phyloP scores from a whole-genome alignment of 164 flowering plant species.

The Tinospora cordifolia region DNA sequence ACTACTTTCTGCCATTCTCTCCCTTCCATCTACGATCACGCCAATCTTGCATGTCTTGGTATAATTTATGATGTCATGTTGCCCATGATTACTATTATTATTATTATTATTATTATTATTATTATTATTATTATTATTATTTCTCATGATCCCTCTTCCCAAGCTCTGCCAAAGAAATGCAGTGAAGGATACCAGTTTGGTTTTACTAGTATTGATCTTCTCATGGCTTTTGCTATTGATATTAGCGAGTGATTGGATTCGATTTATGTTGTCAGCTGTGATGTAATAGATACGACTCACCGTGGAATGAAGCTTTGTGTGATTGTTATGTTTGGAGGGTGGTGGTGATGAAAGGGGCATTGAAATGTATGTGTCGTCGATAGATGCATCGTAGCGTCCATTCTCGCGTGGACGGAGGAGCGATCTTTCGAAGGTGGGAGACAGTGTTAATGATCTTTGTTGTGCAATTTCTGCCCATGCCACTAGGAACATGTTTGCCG shows the following conservation, averaged over 20 bases:
- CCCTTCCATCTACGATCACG: slow-evolving; percentile 17
- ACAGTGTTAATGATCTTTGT: not conserved
- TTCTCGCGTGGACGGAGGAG: slow-evolving; percentile 15
- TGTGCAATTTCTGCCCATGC: slow-evolving; percentile 35
- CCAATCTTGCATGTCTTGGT: slow-evolving; percentile 13
- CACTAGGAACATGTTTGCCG: slow-evolving; percentile 42
- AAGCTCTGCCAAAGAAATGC: slow-evolving; percentile 16
- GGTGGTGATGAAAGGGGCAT: no score
- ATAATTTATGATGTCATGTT: no score
- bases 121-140: no score
- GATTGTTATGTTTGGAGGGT: no score
- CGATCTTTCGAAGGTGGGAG: slow-evolving; percentile 15
- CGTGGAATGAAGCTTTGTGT: no score
- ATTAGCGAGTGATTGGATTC: slow-evolving; percentile 10
- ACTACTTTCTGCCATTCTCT: not conserved
- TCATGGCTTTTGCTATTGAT: not conserved
- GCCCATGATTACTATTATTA: no score
- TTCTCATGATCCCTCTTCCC: not conserved
- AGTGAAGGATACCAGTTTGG: slow-evolving; percentile 14
- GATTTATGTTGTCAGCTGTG: not conserved
- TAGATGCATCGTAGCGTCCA: not conserved
- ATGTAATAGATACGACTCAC: slow-evolving; percentile 15
- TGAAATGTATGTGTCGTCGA: slow-evolving; percentile 9
- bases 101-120: no score
- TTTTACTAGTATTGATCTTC: no score